Percentiles rank a stretch among this genome's conserved stretches.
These are phyloP conservation scores for Pistacia atlantica DNA, from an alignment of 345 rosid genomes.

Conservation along the genomic window DNA sequence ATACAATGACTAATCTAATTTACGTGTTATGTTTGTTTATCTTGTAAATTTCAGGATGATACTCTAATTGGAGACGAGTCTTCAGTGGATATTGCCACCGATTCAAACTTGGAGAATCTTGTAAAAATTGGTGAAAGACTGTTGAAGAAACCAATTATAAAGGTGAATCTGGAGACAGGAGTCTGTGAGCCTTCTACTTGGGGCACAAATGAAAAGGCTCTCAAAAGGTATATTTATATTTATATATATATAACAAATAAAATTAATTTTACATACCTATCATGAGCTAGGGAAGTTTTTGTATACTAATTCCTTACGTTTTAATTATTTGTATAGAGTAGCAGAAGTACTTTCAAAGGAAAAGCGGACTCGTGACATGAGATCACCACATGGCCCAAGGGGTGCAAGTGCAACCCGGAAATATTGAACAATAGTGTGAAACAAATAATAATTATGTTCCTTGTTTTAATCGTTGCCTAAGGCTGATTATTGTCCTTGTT, in stretches of 20 bases:
- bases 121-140: slow-evolving; percentile 50
- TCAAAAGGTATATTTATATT: slow-evolving; percentile 33
- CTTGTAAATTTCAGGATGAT: slow-evolving; percentile 38
- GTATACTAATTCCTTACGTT: not conserved
- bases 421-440: not conserved
- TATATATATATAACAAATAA: not conserved
- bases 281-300: too few relatives aligned
- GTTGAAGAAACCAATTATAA: slow-evolving; percentile 48
- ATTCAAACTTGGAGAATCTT: slow-evolving; percentile 46
- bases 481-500: too few relatives aligned
- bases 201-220: slow-evolving; percentile 43
- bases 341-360: slow-evolving; percentile 42
- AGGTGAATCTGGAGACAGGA: slow-evolving; percentile 53
- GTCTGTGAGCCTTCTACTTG: slow-evolving; percentile 14
- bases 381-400: slow-evolving; percentile 31
- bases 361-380: slow-evolving; percentile 33
- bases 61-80: slow-evolving; percentile 38
- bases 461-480: too few relatives aligned
- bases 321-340: slow-evolving; percentile 24
- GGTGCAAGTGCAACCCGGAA: not conserved
- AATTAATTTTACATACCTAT: too few relatives aligned
- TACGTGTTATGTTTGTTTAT: too few relatives aligned
- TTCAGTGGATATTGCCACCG: slow-evolving; percentile 53
- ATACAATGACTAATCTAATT: too few relatives aligned
- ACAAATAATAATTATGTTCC: too few relatives aligned